Percentiles rank a stretch among this genome's conserved stretches.
Conservation (phyloP, 1,284 basidiomycete species). For the Boletus holoroseus region DNA sequence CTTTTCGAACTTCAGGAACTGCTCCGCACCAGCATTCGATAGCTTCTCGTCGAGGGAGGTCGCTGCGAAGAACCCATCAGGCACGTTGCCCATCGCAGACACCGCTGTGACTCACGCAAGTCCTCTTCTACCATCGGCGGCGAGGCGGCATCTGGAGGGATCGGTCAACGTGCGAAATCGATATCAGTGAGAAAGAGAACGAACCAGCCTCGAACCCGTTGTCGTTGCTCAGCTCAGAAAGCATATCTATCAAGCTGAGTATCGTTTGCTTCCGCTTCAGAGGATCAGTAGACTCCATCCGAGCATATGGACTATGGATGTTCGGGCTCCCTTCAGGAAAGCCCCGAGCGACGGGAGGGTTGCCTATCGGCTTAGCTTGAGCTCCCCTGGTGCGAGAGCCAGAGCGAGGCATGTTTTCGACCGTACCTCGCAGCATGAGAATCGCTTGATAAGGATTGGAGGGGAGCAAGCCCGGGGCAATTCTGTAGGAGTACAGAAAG, state of each 20-base stretch:
- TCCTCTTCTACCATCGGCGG: constrained; percentile 55
- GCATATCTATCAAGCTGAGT: constrained; percentile 56
- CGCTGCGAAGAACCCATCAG: constrained; percentile 17
- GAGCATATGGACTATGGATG: constrained; percentile 30
- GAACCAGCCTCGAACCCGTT: constrained; percentile 42
- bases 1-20: constrained; percentile 33
- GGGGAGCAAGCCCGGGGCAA: constrained; percentile 23
- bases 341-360: constrained; percentile 23
- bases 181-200: constrained; percentile 18
- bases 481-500: constrained; percentile 22
- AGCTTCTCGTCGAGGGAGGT: constrained; percentile 34
- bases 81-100: constrained; percentile 1
- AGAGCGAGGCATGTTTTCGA: constrained; percentile 25
- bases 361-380: constrained; percentile 26
- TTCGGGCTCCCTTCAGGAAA: constrained; percentile 33
- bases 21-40: constrained; percentile 33
- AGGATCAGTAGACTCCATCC: constrained; percentile 28
- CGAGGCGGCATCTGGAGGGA: constrained; percentile 31
- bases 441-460: constrained; percentile 22
- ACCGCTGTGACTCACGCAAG: constrained; percentile 38
- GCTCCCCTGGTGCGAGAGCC: constrained; percentile 29
- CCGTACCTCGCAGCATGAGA: constrained; percentile 34
- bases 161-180: constrained; percentile 5
- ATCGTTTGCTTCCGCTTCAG: constrained; percentile 55
- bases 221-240: constrained; percentile 54